Conservation (phyloP, 2,329 filamentous ascomycete species). For the Aspergillus chevalieri region DNA sequence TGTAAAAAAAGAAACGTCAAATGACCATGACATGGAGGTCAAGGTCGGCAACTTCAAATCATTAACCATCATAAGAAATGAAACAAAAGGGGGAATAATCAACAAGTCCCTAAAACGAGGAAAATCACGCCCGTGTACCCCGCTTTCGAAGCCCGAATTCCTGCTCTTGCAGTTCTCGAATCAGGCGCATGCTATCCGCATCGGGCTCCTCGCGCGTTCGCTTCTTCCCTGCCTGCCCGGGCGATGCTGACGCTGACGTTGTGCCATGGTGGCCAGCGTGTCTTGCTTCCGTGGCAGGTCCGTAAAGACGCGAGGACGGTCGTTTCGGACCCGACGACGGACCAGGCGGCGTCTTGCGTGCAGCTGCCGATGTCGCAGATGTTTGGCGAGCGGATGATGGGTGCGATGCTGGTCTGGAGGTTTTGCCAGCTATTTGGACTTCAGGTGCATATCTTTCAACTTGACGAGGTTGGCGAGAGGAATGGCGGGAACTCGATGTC, state of each 20-base stretch:
- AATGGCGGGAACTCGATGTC: conserved; percentile 38
- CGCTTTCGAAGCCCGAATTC: conserved; percentile 40
- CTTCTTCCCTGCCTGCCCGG: conserved; percentile 22
- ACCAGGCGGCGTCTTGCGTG: conserved; percentile 23
- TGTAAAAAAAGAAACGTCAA: too few species aligned
- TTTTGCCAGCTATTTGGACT: conserved; percentile 15
- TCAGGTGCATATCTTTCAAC: conserved; percentile 36
- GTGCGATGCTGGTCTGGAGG: conserved; percentile 18
- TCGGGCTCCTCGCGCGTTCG: conserved; percentile 31
- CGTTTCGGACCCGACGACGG: conserved; percentile 23
- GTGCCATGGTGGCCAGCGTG: conserved; percentile 18
- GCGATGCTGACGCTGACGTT: not conserved
- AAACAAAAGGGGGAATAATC: not conserved
- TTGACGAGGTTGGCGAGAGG: conserved; percentile 39
- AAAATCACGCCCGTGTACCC: conserved; percentile 12
- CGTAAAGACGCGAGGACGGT: conserved; percentile 30
- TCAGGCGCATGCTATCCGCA: conserved; percentile 39
- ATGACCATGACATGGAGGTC: too few species aligned
- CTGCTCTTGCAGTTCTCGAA: conserved; percentile 41
- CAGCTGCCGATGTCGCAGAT: conserved; percentile 11
- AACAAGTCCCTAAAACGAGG: not conserved
- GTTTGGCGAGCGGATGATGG: conserved; percentile 17
- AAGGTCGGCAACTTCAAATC: too few species aligned
- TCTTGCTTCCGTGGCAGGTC: conserved; percentile 30
- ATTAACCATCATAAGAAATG: not conserved